phyloP scores from a whole-genome alignment of 169 alveolate species.

The Plasmodium knowlesi region DNA sequence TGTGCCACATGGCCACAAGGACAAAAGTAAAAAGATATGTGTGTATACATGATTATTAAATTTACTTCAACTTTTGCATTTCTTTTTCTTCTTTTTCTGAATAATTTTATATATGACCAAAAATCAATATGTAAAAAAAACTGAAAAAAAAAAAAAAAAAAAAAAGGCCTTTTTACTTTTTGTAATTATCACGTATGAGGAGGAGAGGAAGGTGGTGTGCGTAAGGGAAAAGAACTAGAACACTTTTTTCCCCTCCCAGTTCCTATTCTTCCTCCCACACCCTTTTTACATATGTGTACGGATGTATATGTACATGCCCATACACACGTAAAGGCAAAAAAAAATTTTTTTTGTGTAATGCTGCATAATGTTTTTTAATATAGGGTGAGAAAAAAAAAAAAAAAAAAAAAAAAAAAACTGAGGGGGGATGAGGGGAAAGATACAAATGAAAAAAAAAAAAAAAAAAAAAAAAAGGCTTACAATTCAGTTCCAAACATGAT shows the following conservation, averaged over 20 bases:
- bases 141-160: conserved; percentile 10
- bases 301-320: background rate
- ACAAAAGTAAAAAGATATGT: background rate
- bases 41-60: background rate
- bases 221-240: background rate
- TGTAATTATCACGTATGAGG: background rate
- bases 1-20: background rate
- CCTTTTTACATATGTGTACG: background rate
- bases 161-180: background rate
- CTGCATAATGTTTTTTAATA: background rate
- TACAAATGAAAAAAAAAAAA: background rate
- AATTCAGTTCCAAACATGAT: background rate
- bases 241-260: background rate
- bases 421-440: background rate
- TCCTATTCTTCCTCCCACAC: background rate
- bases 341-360: background rate
- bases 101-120: background rate
- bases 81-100: background rate
- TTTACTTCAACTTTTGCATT: background rate
- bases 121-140: background rate
- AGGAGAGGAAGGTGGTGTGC: background rate
- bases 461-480: background rate
- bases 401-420: background rate
- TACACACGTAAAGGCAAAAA: background rate
- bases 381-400: background rate